Base-by-base conservation (phyloP, 257 asterid species). In the Nicotiana benthamiana region DNA sequence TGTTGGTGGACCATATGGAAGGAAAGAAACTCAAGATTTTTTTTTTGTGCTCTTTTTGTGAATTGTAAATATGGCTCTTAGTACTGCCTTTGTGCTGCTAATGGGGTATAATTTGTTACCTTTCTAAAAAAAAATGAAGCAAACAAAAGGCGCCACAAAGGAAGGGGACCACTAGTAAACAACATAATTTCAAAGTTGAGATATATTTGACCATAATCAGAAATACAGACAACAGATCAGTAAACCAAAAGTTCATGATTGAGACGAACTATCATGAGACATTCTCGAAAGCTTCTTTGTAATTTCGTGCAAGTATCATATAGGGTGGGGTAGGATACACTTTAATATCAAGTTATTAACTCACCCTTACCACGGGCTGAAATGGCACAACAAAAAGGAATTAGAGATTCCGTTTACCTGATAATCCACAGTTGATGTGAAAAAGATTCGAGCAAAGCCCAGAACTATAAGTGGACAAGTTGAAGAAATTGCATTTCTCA, bases 371-470 rank as follows among this genome's bases (percentile, higher is more conserved):
- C 57, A 70, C 3, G 6, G 20, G 57, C 6, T 40, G 57, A 43
- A 68, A 6, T 67, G 53, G 10, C 4, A 28, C 76, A 40, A 40
- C 18, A 51, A 51, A 51, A 3, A 51, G 46, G 61, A 79, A 60
- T 43, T 60, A 34, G 20, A 27, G 46, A 22, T 61, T 79, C 46
- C 22, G 3, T 12, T 32, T 84, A 93, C 99, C 97, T 95, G 97
- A 86, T 95, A 95, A 79, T 93, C 92, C 82, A 93, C 95, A 57
- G 97, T 89, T 62, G 93, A 87, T 64, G 97, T 92, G 84, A 87
- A 86, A 78, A 95, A 78, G 66, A 92, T 92, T 70, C 97, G 93
- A 77, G 92, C 97, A 89, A 92, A 89, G n/a, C 99, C 98, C 84
- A 95, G 86, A 81, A 95, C 53, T 81, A 92, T 88, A 66, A 93